These are phyloP conservation scores for Styphnolobium japonicum DNA, from an alignment of 306 rosid genomes.

Conservation along the genomic window DNA sequence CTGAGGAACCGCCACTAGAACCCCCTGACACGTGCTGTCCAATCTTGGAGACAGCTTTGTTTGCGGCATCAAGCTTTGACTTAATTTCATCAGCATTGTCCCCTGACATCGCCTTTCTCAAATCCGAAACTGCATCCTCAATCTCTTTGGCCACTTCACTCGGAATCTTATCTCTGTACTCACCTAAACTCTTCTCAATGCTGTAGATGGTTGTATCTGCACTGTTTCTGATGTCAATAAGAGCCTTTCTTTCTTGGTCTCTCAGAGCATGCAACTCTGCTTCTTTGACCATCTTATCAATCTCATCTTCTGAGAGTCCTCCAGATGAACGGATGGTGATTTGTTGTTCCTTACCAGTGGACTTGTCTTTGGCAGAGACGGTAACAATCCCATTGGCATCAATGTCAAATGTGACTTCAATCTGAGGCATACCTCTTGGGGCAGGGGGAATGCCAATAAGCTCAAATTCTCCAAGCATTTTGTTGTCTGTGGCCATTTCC, in stretches of 20 bases:
- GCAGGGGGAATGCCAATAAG: conserved; percentile 79
- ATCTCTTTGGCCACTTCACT: conserved; percentile 72
- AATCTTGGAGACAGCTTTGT: conserved; percentile 84
- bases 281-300: conserved; percentile 80
- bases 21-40: conserved; percentile 85
- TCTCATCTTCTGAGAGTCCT: conserved; percentile 77
- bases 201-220: conserved; percentile 84
- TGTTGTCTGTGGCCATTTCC: conserved; percentile 86
- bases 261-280: conserved; percentile 84
- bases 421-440: conserved; percentile 84
- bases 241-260: conserved; percentile 79
- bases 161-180: conserved; percentile 76
- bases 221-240: conserved; percentile 72
- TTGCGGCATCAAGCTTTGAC: conserved; percentile 68
- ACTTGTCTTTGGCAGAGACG: conserved; percentile 88
- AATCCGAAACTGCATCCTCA: conserved; percentile 64
- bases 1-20: conserved; percentile 45
- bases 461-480: conserved; percentile 72
- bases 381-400: conserved; percentile 91
- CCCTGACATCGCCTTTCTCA: conserved; percentile 61
- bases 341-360: conserved; percentile 82
- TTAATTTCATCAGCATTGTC: conserved; percentile 66
- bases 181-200: conserved; percentile 75
- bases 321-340: conserved; percentile 85
- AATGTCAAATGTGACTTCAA: conserved; percentile 82